A percentile compares a stretch with the other conserved stretches of the same genome.
These are phyloP conservation scores for Apiospora pterosperma DNA, from an alignment of 2,329 filamentous ascomycete genomes.

Conservation along the genomic window DNA sequence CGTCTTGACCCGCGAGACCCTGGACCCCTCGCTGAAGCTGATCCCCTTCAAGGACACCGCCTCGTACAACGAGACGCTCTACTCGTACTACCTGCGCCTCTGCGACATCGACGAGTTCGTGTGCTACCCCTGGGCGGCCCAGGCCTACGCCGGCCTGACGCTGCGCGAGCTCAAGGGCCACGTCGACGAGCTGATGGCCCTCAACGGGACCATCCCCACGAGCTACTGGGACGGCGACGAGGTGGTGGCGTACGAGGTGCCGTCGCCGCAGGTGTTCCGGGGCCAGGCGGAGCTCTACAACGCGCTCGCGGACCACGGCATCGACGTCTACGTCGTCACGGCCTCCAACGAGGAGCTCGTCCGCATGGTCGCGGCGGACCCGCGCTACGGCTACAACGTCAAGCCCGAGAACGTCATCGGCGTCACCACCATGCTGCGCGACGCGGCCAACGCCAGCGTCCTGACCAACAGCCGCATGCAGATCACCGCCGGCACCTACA, in stretches of 20 bases:
- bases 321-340: conserved; percentile 39
- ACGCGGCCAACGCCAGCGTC: conserved; percentile 22
- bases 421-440: conserved; percentile 34
- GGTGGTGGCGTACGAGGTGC: conserved; percentile 24
- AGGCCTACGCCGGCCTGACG: conserved; percentile 38
- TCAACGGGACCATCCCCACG: conserved; percentile 29
- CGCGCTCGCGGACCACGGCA: conserved; percentile 38
- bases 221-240: conserved; percentile 30
- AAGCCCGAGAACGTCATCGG: conserved; percentile 41
- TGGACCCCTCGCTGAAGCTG: conserved; percentile 37
- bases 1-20: conserved; percentile 35
- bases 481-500: conserved; percentile 33
- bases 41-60: conserved; percentile 38
- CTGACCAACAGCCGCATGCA: conserved; percentile 37
- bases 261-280: conserved; percentile 32
- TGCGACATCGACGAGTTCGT: conserved; percentile 38
- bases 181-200: conserved; percentile 44
- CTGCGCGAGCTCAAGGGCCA: conserved; percentile 43
- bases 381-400: conserved; percentile 43
- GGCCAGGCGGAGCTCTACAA: conserved; percentile 42
- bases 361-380: conserved; percentile 42
- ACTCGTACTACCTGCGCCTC: conserved; percentile 42
- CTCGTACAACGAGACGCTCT: conserved; percentile 36
- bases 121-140: conserved; percentile 41
- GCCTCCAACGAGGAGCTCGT: conserved; percentile 42